Evolutionary conservation across 164 flowering plant species (phyloP), one percentile per base, ranked within the genome.

Genomic region (Platanus orientalis): DNA sequence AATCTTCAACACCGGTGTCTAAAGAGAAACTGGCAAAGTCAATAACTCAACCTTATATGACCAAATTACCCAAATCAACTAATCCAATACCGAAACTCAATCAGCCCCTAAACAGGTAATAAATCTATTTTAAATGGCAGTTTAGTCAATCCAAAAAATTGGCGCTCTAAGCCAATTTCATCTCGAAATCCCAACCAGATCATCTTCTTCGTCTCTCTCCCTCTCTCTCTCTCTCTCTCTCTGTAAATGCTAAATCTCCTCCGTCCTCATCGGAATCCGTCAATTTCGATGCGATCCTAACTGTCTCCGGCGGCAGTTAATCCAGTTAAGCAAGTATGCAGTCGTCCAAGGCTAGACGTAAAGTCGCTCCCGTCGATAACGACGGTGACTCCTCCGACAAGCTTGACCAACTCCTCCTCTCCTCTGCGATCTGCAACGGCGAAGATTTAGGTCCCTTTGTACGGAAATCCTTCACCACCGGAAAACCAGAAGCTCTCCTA

Each of bases 361-460:
- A 83, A 64, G 78, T 82, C 49, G 75, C 79, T 45, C 92, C 90
- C 42, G 67, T 69, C 20, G 76, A 57, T 0, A 69, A 76, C 72
- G 79, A 76, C 62, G 85, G 66, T 36, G 92, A 86, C 64, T 78
- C 96, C n/a, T 80, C 75, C 6, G 94, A 91, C 27, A 91, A 89
- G 64, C 78, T 74, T 6, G 97, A 95, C 48, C 89, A 76, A 60
- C 80, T 82, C 50, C 85, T 45, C 20, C 49, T 45, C 20, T 16
- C 49, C 49, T 16, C 49, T 0, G 19, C 20, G 2, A 45, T 45
- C 20, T 16, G 19, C n/a, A 45, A 45, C 4, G 49, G 20, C n/a
- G 49, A 45, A 19, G 49, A 45, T 45, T 45, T 45, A 19, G 49
- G n/a, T 14, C 49, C 49, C 19, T 16, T 45, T 16, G 49, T 45